A percentile compares a stretch with the other conserved stretches of the same genome.
These are phyloP conservation scores for Microbotryum violaceum DNA, from an alignment of 1,284 basidiomycete species.

Conservation along the genomic window DNA sequence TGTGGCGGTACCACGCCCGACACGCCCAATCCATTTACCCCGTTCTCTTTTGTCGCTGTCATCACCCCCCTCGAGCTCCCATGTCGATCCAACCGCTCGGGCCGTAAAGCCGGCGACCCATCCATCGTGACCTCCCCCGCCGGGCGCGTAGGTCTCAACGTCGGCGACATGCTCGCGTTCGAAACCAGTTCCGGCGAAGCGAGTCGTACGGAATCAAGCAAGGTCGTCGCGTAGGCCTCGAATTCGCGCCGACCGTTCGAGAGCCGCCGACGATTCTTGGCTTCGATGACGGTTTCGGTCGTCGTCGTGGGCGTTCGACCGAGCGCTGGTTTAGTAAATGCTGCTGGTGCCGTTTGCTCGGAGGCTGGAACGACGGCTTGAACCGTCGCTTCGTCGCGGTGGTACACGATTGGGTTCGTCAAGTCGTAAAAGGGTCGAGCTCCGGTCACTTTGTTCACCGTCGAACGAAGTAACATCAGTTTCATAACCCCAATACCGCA, in stretches of 20 bases:
- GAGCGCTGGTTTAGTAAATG: neutral
- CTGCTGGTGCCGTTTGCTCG: neutral
- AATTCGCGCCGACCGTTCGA: slow-evolving; percentile 22
- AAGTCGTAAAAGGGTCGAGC: slow-evolving; percentile 43
- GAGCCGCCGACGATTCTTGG: neutral
- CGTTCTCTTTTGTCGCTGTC: too few species aligned
- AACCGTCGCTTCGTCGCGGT: slow-evolving; percentile 38
- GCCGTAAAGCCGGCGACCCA: slow-evolving; percentile 12
- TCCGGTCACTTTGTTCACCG: slow-evolving; percentile 35
- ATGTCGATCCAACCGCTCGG: slow-evolving; percentile 16
- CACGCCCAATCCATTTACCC: neutral
- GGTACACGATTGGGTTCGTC: slow-evolving; percentile 43
- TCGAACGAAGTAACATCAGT: neutral
- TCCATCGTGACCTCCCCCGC: slow-evolving; percentile 11
- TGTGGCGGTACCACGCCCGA: neutral
- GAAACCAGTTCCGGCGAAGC: slow-evolving; percentile 19
- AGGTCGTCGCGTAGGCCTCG: slow-evolving; percentile 23
- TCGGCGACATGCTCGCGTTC: slow-evolving; percentile 16
- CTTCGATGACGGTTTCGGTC: neutral
- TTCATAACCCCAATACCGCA: neutral
- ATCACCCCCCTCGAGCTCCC: slow-evolving; percentile 2
- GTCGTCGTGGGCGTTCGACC: neutral
- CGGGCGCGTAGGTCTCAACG: slow-evolving; percentile 2
- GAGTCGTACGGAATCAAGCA: slow-evolving; percentile 24
- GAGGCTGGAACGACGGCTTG: neutral